Evolutionary conservation across 2,329 filamentous ascomycete genomes (phyloP), one percentile per base, ranked within the genome.

Genomic region (Pseudogymnoascus sp.): DNA sequence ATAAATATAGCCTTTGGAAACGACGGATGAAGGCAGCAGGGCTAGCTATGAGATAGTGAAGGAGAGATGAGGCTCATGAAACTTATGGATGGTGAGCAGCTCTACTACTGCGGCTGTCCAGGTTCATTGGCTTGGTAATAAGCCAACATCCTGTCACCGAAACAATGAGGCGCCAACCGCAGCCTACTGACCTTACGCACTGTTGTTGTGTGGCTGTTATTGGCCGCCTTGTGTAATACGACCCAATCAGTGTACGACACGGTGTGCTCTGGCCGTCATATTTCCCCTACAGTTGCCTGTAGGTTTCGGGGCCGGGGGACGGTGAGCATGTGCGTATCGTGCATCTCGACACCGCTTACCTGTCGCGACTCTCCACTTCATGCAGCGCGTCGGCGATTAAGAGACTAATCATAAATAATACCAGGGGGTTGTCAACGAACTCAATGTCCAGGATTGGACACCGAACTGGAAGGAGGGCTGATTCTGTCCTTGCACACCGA

Each of bases 171-270:
- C 50, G 50, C 50, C 17, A 6, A 6, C 50, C 28, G 28, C 28
- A 15, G 17, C 11, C 50, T 57, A 33, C 50, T 57, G 50, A 57
- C 50, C 50, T 33, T 57, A 21, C 10, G 28, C 8, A 57, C 50
- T 33, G 17, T 13, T 33, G 35, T 57, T 57, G 28, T 35, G 11
- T 15, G 26, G 7, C 15, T 57, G 21, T 33, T 57, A 57, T 57
- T 35, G 28, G 50, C 17, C 50, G 50, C 50, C 50, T 57, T 57
- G 50, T 15, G 50, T 57, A 57, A 15, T 57, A 57, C 50, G 50
- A 35, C 21, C 50, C 50, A 57, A 33, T 33, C 19, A 57, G 50
- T 57, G 50, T 57, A 17, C 28, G 50, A 57, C 50, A 35, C 50
- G 50, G 50, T 33, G 17, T 33, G 50, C 50, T 15, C 28, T 33